Evolutionary conservation across 78 protist species (phyloP).

Genomic region (Dictyostelium capitatum): DNA sequence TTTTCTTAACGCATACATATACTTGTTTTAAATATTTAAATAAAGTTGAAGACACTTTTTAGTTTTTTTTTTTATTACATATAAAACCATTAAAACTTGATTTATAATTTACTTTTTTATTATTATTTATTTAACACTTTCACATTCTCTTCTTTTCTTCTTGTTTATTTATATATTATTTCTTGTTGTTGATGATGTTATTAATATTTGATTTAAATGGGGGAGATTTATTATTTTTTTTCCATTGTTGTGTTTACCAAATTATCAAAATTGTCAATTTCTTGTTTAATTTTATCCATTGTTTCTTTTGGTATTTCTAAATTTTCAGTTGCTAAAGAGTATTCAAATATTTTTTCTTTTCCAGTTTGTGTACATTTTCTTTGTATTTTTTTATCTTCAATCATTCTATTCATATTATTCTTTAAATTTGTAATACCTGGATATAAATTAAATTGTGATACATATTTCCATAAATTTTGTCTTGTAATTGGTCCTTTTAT

Average conservation of each 20-base stretch:
- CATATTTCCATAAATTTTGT: slow-evolving; percentile 10
- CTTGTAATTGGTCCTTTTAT: slow-evolving; percentile 45
- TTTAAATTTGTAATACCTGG: slow-evolving; percentile 18
- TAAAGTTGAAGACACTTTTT: not conserved
- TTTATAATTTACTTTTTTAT: not conserved
- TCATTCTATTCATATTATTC: not conserved
- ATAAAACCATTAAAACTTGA: not conserved
- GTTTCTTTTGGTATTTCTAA: not conserved
- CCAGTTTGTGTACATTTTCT: not conserved
- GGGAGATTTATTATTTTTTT: not conserved
- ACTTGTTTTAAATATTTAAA: not conserved
- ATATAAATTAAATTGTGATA: not conserved
- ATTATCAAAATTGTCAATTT: not conserved
- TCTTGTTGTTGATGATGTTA: not conserved
- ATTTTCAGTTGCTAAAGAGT: not conserved
- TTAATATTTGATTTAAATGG: too few relatives aligned
- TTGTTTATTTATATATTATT: not conserved
- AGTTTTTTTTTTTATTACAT: not conserved
- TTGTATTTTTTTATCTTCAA: not conserved
- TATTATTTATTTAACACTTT: too few relatives aligned
- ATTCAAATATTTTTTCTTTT: not conserved
- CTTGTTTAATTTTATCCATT: not conserved
- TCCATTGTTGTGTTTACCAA: not conserved
- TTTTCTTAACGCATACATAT: slow-evolving; percentile 10
- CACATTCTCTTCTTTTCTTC: too few relatives aligned